Percentiles rank a stretch among this genome's conserved stretches.
These are phyloP conservation scores for Talaromyces proteolyticus DNA, from an alignment of 495 filamentous ascomycete genomes.

Conservation along the genomic window DNA sequence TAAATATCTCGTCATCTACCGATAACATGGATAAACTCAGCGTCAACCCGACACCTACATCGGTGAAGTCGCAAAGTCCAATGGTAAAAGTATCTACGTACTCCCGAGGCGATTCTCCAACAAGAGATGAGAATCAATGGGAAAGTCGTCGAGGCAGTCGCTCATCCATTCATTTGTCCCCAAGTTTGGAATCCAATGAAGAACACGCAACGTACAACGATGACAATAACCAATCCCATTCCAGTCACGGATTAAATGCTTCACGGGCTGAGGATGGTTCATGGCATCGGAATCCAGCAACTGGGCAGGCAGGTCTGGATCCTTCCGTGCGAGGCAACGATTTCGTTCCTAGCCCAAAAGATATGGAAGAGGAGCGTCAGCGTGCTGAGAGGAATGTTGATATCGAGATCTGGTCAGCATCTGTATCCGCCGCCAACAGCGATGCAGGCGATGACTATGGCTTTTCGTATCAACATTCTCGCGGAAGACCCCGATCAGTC, in stretches of 20 bases:
- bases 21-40: constrained; percentile 11
- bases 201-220: constrained; percentile 11
- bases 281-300: constrained; percentile 23
- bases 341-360: constrained; percentile 38
- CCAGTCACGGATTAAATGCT: background rate
- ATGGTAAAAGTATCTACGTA: constrained; percentile 39
- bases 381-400: constrained; percentile 36
- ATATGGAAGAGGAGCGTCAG: constrained; percentile 32
- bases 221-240: background rate
- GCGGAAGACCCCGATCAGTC: constrained; percentile 33
- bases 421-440: constrained; percentile 35
- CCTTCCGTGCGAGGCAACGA: constrained; percentile 30
- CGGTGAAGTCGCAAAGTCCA: constrained; percentile 35
- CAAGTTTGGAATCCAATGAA: constrained; percentile 24
- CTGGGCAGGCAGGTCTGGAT: constrained; percentile 32
- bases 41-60: constrained; percentile 11
- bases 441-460: constrained; percentile 28
- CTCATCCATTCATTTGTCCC: constrained; percentile 35
- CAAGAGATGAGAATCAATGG: constrained; percentile 21
- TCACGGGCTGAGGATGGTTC: constrained; percentile 23
- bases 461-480: constrained; percentile 12
- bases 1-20: background rate
- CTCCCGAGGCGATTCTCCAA: constrained; percentile 45
- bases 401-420: constrained; percentile 38
- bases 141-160: constrained; percentile 13